Percentiles rank a stretch among this genome's conserved stretches.
These are phyloP conservation scores for Apiospora saccharicola DNA, from an alignment of 2,329 filamentous ascomycete species.

Conservation along the genomic window DNA sequence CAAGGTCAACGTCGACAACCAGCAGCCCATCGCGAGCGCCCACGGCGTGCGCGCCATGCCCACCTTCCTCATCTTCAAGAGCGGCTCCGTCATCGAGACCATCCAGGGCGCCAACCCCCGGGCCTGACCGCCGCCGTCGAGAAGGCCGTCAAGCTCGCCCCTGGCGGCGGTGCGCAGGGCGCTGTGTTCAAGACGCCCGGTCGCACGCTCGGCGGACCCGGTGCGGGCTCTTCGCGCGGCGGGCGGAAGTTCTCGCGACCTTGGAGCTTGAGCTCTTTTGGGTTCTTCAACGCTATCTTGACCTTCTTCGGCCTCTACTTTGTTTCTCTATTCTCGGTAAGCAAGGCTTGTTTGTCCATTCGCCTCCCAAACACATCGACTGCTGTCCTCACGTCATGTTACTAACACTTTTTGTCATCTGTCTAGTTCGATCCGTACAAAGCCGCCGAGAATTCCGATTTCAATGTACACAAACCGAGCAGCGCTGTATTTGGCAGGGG, in stretches of 20 bases:
- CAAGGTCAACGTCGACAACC: constrained; percentile 89
- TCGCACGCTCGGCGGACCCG: constrained; percentile 60
- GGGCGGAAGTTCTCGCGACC: constrained; percentile 32
- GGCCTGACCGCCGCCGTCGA: constrained; percentile 80
- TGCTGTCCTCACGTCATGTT: neutral
- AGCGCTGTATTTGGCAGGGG: constrained; percentile 34
- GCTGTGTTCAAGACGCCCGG: constrained; percentile 62
- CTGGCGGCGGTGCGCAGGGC: constrained; percentile 47
- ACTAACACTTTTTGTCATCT: neutral
- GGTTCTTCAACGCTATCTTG: constrained; percentile 57
- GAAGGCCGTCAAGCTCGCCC: constrained; percentile 67
- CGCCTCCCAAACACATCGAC: neutral
- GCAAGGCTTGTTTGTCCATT: constrained; percentile 37
- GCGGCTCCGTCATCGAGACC: constrained; percentile 74
- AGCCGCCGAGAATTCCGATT: constrained; percentile 65
- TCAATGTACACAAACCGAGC: constrained; percentile 59
- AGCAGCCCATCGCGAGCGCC: constrained; percentile 76
- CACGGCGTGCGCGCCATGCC: constrained; percentile 90
- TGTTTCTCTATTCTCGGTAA: constrained; percentile 65
- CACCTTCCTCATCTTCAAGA: constrained; percentile 91
- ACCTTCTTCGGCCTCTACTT: constrained; percentile 68
- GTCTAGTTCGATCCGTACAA: constrained; percentile 67
- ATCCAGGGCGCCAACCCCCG: constrained; percentile 81
- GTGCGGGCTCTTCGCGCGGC: constrained; percentile 32
- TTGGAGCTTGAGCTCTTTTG: constrained; percentile 48